Percentiles rank a stretch among this genome's conserved stretches.
Conservation (phyloP, 306 rosid species). For the Castanopsis chinensis region DNA sequence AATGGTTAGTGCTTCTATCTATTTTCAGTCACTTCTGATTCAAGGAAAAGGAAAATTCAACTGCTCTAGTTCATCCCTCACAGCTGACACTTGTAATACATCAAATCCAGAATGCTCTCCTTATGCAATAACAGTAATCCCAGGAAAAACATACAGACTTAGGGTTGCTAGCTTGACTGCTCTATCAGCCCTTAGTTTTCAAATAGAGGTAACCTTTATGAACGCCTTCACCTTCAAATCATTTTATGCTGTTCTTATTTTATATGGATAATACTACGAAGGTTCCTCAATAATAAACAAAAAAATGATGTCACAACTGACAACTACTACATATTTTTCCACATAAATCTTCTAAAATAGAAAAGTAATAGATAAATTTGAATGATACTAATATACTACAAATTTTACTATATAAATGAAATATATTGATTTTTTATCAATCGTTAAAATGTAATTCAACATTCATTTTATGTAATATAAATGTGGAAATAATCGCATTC, state of each 20-base stretch:
- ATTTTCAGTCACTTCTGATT: conserved; percentile 73
- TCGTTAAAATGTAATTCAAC: too few species aligned
- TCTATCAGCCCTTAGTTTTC: conserved; percentile 79
- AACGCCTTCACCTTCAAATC: background rate
- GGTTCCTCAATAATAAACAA: background rate
- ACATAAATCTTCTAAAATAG: too few species aligned
- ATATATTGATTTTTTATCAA: too few species aligned
- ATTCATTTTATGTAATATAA: too few species aligned
- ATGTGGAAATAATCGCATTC: too few species aligned
- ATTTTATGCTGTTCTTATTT: background rate
- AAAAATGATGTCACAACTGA: too few species aligned
- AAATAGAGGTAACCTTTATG: conserved; percentile 57
- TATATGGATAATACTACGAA: background rate
- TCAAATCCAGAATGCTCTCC: conserved; percentile 67
- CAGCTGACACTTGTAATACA: conserved; percentile 48
- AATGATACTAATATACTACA: too few species aligned
- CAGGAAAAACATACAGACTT: conserved; percentile 67
- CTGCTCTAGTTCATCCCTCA: conserved; percentile 43
- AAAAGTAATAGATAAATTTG: too few species aligned
- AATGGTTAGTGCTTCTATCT: background rate
- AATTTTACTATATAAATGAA: too few species aligned
- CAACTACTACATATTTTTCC: too few species aligned
- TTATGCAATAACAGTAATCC: conserved; percentile 45
- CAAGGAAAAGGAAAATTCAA: conserved; percentile 82
- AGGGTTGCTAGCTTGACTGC: conserved; percentile 68